Base-by-base conservation (phyloP, 495 filamentous ascomycete species). In the Trichoderma reesei region DNA sequence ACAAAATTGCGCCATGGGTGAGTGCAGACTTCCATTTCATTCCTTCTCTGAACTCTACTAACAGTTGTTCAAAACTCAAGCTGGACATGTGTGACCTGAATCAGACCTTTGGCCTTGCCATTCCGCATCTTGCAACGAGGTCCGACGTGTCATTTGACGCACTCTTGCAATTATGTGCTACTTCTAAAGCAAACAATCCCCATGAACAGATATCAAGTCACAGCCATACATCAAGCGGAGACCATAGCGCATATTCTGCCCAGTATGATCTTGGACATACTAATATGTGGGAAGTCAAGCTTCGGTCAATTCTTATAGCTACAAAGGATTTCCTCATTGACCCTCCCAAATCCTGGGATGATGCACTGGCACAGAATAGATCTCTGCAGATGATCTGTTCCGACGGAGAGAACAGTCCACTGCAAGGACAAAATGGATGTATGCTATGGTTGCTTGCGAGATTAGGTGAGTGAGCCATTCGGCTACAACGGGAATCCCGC, bases 1-100 rank as follows among this genome's bases (percentile, higher is more conserved):
- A 65, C 33, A 42, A 61, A n/a, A 61, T 65, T 20, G 63, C 63
- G 18, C 63, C 63, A 65, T 65, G 63, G 63, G 63, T 65, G 42
- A 26, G 44, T 36, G 2, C 3, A 9, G 16, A 2, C 16, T 65
- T 16, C 26, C 34, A 41, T 33, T 39, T 9, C 26, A 2, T 18
- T 34, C 3, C 38, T 18, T 14, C 5, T 56, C 1, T 20, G 11
- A 2, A 2, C 0, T 3, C 11, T 6, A 6, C 10, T 18, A 39
- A 51, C 14, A 14, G 26, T 39, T 34, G 33, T 26, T 26, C n/a
- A 3, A 26, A 41, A 36, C 14, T 18, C n/a, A 59, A 65, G 63
- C 37, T 65, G 5, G 63, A 65, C 34, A 65, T 65, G 10, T 65
- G 63, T 18, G 63, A 65, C 31, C 36, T 46, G 9, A 59, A 31